phyloP scores from a whole-genome alignment of 331 rosid genomes.

The Rhamnella rubrinervis region DNA sequence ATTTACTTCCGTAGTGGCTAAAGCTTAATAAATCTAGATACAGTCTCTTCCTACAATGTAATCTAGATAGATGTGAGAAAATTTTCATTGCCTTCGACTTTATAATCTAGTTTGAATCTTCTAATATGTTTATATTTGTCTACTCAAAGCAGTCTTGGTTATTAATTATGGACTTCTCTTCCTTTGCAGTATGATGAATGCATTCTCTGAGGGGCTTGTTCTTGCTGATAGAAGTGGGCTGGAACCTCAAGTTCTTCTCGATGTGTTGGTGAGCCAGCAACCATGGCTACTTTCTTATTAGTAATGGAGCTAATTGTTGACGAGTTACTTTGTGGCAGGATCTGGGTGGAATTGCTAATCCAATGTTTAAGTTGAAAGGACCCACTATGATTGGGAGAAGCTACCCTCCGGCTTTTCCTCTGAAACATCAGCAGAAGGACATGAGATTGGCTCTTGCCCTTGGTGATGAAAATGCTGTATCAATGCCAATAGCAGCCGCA shows the following conservation, averaged over 20 bases:
- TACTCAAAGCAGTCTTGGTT: not conserved
- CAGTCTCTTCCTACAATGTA: too few species aligned
- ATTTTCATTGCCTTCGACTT: not conserved
- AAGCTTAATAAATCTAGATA: not conserved
- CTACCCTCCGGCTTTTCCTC: conserved; percentile 81
- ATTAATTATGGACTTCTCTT: conserved; percentile 3
- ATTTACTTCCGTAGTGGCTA: too few species aligned
- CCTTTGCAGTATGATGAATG: conserved; percentile 72
- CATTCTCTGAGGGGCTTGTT: conserved; percentile 81
- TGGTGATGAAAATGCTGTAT: conserved; percentile 67
- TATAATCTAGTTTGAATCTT: not conserved
- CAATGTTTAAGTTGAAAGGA: conserved; percentile 80
- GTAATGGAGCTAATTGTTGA: conserved; percentile 16
- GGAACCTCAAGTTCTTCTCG: conserved; percentile 63
- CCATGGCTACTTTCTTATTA: conserved; percentile 3
- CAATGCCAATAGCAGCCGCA: conserved; percentile 91
- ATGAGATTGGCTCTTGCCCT: conserved; percentile 91
- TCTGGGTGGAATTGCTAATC: conserved; percentile 64
- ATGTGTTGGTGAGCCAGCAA: conserved; percentile 57
- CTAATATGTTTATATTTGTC: not conserved
- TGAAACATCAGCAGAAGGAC: conserved; percentile 93
- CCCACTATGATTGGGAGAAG: conserved; percentile 63
- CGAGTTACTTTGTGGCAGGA: conserved; percentile 46
- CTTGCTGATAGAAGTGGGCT: conserved; percentile 71
- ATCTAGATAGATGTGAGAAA: not conserved